phyloP scores from a whole-genome alignment of 352 stramenopile species.

The Phytophthora pisi region DNA sequence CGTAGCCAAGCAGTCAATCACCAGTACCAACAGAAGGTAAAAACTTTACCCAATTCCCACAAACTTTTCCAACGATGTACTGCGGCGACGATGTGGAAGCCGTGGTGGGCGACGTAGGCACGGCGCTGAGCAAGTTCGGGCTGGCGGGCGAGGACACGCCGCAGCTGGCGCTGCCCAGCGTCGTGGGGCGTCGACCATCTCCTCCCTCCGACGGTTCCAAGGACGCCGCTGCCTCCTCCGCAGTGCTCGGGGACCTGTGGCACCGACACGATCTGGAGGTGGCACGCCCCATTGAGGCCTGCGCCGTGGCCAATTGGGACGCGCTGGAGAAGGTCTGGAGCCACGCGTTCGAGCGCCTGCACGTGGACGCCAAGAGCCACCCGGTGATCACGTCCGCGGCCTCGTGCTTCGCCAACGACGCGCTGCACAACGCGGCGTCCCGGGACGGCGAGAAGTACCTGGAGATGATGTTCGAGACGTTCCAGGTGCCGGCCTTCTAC shows the following conservation, averaged over 20 bases:
- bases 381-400: slow-evolving; percentile 79
- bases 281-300: slow-evolving; percentile 56
- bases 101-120: slow-evolving; percentile 94
- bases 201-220: slow-evolving; percentile 6
- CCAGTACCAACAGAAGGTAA: too few species aligned
- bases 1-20: too few species aligned
- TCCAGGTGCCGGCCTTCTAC: slow-evolving; percentile 90
- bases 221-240: slow-evolving; percentile 5
- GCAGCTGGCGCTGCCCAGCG: slow-evolving; percentile 86
- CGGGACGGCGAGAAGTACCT: slow-evolving; percentile 82
- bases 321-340: slow-evolving; percentile 86
- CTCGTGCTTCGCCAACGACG: slow-evolving; percentile 79
- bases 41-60: too few species aligned
- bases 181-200: slow-evolving; percentile 50
- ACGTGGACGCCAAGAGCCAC: slow-evolving; percentile 70
- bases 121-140: slow-evolving; percentile 92
- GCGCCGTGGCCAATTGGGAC: slow-evolving; percentile 82
- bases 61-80: slow-evolving; percentile 80
- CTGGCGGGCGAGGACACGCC: slow-evolving; percentile 95
- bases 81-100: slow-evolving; percentile 97
- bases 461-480: slow-evolving; percentile 94
- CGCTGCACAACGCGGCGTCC: slow-evolving; percentile 55
- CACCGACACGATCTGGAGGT: slow-evolving; percentile 65
- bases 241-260: slow-evolving; percentile 62
- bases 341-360: slow-evolving; percentile 74